Conservation (phyloP, 2,329 filamentous ascomycete genomes). For the Aureobasidium vineae region DNA sequence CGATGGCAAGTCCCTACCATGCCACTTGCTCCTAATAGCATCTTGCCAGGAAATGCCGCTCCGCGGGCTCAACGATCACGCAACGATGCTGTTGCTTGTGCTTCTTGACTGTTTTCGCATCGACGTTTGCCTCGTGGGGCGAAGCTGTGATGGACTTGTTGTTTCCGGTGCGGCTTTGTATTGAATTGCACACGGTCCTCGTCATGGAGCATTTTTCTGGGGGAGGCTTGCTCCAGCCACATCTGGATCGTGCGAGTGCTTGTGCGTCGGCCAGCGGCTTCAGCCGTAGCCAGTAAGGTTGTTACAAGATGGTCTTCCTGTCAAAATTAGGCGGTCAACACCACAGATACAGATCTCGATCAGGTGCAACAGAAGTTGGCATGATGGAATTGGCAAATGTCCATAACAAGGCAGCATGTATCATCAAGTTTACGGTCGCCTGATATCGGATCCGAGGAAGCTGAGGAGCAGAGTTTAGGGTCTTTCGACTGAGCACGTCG, state of each 20-base stretch:
- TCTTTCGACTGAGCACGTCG: neutral
- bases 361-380: neutral
- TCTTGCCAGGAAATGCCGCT: neutral
- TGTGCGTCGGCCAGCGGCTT: conserved; percentile 6
- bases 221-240: conserved; percentile 9
- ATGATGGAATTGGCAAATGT: neutral
- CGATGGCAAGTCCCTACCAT: neutral
- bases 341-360: neutral
- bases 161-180: neutral
- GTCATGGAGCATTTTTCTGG: neutral
- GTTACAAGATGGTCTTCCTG: neutral
- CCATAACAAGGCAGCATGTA: neutral
- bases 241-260: neutral
- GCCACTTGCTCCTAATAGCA: neutral
- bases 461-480: neutral
- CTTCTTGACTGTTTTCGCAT: neutral
- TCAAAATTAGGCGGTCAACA: conserved; percentile 3
- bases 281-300: neutral
- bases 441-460: neutral
- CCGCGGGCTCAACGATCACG: neutral
- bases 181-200: conserved; percentile 7
- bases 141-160: neutral
- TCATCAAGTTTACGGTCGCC: neutral
- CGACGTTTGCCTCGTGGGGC: neutral
- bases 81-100: neutral